These are phyloP conservation scores for Colletotrichum neosansevieriae DNA, from an alignment of 2,329 filamentous ascomycete genomes.

Conservation along the genomic window DNA sequence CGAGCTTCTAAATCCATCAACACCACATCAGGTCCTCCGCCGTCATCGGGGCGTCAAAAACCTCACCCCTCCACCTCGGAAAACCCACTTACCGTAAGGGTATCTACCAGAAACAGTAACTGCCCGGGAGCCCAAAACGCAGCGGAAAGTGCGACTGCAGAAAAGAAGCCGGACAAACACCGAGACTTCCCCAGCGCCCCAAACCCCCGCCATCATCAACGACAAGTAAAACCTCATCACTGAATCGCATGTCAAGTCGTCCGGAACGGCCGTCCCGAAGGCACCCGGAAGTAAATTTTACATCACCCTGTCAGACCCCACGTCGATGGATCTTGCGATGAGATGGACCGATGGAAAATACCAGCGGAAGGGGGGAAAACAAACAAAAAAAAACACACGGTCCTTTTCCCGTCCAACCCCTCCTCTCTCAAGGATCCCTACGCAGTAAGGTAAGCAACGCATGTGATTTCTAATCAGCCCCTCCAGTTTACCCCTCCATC, in stretches of 20 bases:
- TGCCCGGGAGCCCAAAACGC: slow-evolving; percentile 8
- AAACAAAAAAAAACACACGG: background rate
- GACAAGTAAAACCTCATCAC: background rate
- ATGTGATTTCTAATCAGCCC: slow-evolving; percentile 41
- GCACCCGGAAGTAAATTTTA: slow-evolving; percentile 12
- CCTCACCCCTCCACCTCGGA: background rate
- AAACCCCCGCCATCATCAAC: background rate
- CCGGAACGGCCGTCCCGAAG: slow-evolving; percentile 16
- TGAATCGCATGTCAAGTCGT: background rate
- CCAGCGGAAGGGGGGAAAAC: background rate
- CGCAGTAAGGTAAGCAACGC: too few relatives aligned
- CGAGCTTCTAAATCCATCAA: background rate
- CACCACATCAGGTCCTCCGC: slow-evolving; percentile 3
- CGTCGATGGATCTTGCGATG: background rate
- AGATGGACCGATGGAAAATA: too few relatives aligned
- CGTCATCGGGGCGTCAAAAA: slow-evolving; percentile 26
- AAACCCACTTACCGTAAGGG: slow-evolving; percentile 8
- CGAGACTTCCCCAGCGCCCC: slow-evolving; percentile 11
- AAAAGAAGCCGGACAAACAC: slow-evolving; percentile 27
- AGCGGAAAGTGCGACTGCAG: background rate
- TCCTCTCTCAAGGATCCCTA: slow-evolving; percentile 5
- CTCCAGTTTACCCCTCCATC: slow-evolving; percentile 37
- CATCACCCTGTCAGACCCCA: slow-evolving; percentile 10
- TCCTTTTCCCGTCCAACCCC: background rate
- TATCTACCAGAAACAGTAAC: background rate